Conservation (phyloP, 306 rosid species). For the Sphenostylis stenocarpa region DNA sequence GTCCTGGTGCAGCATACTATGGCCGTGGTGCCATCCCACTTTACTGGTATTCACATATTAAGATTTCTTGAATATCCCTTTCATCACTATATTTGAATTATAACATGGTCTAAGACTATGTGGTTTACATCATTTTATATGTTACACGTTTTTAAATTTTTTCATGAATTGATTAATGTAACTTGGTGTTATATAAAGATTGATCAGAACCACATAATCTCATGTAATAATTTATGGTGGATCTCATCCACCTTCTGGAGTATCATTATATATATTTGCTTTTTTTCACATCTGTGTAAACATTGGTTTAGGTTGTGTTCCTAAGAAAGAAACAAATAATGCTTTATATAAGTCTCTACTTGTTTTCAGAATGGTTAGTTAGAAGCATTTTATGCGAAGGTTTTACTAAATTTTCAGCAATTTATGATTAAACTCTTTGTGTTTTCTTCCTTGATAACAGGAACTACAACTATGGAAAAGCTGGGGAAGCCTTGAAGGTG, state of each 20-base stretch:
- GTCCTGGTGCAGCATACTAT: constrained; percentile 85
- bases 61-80: background rate
- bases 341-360: background rate
- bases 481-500: constrained; percentile 72
- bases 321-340: background rate
- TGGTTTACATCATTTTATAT: background rate
- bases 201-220: background rate
- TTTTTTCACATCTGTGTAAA: background rate
- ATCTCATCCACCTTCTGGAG: background rate
- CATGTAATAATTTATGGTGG: background rate
- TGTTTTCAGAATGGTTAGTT: background rate
- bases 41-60: constrained; percentile 62
- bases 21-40: constrained; percentile 97
- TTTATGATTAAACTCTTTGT: background rate
- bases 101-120: background rate
- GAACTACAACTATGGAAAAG: constrained; percentile 87
- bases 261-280: background rate
- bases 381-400: background rate
- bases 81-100: background rate
- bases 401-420: background rate
- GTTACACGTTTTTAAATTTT: background rate
- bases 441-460: constrained; percentile 40
- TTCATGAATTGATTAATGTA: background rate
- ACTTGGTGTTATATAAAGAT: background rate
- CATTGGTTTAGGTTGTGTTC: background rate